Conservation (phyloP, 2,329 filamentous ascomycete genomes). For the Colletotrichum abscissum region DNA sequence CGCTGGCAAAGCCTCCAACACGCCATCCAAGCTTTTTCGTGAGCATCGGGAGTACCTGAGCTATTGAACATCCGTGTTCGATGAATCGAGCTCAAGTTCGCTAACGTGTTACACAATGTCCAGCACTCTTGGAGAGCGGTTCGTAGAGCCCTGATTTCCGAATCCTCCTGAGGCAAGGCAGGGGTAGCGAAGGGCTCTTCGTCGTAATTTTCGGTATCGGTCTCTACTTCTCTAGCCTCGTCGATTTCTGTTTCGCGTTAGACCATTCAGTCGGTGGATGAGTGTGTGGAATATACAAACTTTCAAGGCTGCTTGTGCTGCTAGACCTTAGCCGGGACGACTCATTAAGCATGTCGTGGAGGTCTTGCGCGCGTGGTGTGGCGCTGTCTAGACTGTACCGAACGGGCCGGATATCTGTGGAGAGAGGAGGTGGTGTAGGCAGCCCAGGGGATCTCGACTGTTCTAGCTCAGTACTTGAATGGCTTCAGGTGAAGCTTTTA, state of each 20-base stretch:
- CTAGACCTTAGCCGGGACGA: conserved; percentile 69
- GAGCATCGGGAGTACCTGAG: conserved; percentile 78
- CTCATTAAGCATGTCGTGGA: conserved; percentile 76
- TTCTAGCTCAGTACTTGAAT: not conserved
- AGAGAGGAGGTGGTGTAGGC: conserved; percentile 77
- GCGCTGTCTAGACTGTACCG: conserved; percentile 75
- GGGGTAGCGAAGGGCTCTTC: conserved; percentile 58
- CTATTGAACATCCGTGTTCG: conserved; percentile 82
- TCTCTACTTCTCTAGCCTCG: conserved; percentile 62
- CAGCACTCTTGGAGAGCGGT: conserved; percentile 88
- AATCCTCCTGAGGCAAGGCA: conserved; percentile 57
- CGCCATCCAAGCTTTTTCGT: conserved; percentile 91
- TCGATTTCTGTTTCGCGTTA: conserved; percentile 63
- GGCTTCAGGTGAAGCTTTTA: not conserved
- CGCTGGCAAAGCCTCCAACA: conserved; percentile 95
- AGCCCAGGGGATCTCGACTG: conserved; percentile 50
- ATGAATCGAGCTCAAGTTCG: conserved; percentile 85
- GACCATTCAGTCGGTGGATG: conserved; percentile 7
- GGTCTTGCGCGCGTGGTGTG: conserved; percentile 86
- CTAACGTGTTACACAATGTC: conserved; percentile 92
- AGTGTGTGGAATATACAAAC: conserved; percentile 56
- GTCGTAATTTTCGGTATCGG: conserved; percentile 67
- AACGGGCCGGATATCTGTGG: conserved; percentile 77
- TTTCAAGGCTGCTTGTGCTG: conserved; percentile 81
- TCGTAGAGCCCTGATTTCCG: conserved; percentile 75